These are phyloP conservation scores for Rhizophlyctis rosea DNA, from an alignment of 192 early-diverging fungal genomes.

Conservation along the genomic window DNA sequence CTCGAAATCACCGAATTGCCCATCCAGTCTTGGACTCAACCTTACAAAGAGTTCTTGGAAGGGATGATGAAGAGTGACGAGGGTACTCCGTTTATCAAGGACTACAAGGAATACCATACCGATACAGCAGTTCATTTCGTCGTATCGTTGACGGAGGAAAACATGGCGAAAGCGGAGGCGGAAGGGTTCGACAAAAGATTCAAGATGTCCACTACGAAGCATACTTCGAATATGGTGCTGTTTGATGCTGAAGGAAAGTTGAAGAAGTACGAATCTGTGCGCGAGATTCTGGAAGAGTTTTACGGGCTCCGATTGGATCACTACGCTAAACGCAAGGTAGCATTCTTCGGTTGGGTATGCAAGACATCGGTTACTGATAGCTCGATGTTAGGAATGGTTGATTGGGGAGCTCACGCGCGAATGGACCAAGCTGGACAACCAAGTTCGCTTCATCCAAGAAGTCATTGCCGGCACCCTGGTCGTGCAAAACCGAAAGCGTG, in stretches of 20 bases:
- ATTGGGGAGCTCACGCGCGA: conserved; percentile 60
- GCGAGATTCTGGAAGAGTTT: conserved; percentile 82
- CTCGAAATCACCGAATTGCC: conserved; percentile 84
- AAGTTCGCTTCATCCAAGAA: conserved; percentile 73
- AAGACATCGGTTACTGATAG: no score
- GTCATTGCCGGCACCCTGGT: conserved; percentile 71
- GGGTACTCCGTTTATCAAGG: conserved; percentile 52
- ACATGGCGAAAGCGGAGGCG: conserved; percentile 63
- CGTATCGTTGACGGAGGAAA: conserved; percentile 49
- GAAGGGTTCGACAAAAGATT: conserved; percentile 74
- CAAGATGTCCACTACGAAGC: conserved; percentile 61
- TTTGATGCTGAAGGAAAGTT: conserved; percentile 76
- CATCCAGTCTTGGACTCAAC: conserved; percentile 74
- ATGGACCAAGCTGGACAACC: conserved; percentile 65
- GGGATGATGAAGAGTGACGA: conserved; percentile 67
- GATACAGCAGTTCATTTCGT: conserved; percentile 55
- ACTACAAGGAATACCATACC: conserved; percentile 67
- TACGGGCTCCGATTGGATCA: conserved; percentile 72
- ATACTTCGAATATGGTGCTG: conserved; percentile 82
- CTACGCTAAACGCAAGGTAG: conserved; percentile 80
- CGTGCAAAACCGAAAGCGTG: conserved; percentile 73
- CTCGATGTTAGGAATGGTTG: conserved; percentile 30
- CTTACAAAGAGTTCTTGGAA: conserved; percentile 75
- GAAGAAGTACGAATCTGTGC: conserved; percentile 63
- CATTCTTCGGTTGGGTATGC: conserved; percentile 3